Evolutionary conservation across 257 asterid species (phyloP).

Genomic region (Ajuga chamaepitys): DNA sequence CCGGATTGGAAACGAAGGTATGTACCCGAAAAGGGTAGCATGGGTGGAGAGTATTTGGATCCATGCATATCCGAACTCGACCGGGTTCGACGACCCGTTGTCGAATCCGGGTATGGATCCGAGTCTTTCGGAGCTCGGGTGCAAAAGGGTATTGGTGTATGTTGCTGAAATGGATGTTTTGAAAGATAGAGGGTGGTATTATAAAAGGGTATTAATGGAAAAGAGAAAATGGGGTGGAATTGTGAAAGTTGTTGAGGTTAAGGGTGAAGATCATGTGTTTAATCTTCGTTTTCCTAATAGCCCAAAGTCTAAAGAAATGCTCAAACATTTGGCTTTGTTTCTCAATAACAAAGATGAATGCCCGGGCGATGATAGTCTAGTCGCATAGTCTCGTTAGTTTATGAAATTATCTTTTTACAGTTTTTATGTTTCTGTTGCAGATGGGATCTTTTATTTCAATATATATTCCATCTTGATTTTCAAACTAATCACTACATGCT

Average conservation of each 20-base stretch:
- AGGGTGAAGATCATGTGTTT: conserved; percentile 27
- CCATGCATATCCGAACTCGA: conserved; percentile 24
- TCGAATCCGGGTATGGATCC: conserved; percentile 25
- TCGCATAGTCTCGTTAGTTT: no score
- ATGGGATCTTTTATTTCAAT: no score
- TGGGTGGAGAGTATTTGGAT: conserved; percentile 29
- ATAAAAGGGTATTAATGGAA: neutral
- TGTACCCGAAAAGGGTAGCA: neutral
- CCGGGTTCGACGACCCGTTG: conserved; percentile 41
- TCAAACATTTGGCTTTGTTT: conserved; percentile 7
- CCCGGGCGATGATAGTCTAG: no score
- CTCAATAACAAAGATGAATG: no score
- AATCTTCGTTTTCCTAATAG: neutral
- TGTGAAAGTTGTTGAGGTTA: conserved; percentile 21
- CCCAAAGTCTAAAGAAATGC: conserved; percentile 11
- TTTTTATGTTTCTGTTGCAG: no score
- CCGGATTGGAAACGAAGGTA: conserved; percentile 22
- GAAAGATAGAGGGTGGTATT: conserved; percentile 24
- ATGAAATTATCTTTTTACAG: no score
- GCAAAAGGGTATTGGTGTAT: conserved; percentile 25
- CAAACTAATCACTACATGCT: no score
- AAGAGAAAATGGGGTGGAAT: conserved; percentile 22
- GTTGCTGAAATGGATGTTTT: conserved; percentile 30
- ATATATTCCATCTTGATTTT: no score
- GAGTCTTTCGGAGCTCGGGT: conserved; percentile 11